Conservation (phyloP, 116 monocot genomes). For the Zostera marina region DNA sequence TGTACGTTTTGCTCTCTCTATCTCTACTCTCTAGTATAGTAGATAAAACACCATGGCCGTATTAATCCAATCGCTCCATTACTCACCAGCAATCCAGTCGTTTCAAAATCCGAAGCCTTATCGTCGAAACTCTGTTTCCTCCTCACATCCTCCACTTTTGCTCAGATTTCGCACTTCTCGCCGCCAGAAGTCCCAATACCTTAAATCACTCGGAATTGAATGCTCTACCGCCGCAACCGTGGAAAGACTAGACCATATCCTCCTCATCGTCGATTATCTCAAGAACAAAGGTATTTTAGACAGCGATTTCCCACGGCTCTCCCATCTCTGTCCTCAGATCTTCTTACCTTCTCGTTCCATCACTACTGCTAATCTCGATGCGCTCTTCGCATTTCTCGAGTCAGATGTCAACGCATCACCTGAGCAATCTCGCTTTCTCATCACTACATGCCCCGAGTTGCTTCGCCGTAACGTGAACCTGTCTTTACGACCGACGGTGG, state of each 20-base stretch:
- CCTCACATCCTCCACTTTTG: constrained; percentile 8
- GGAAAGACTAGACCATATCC: constrained; percentile 10
- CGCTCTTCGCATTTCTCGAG: constrained; percentile 20
- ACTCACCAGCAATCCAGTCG: not conserved
- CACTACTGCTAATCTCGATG: constrained; percentile 9
- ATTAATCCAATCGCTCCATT: not conserved
- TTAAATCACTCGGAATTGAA: constrained; percentile 19
- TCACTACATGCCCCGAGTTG: constrained; percentile 18
- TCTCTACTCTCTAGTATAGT: constrained; percentile 25
- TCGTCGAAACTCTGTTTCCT: not conserved
- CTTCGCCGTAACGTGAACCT: constrained; percentile 11
- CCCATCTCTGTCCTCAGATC: constrained; percentile 6
- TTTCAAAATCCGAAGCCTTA: not conserved
- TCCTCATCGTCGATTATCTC: constrained; percentile 19
- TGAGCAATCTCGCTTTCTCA: constrained; percentile 12
- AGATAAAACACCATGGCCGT: not conserved
- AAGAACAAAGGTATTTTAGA: constrained; percentile 11
- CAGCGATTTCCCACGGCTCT: constrained; percentile 2
- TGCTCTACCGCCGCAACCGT: constrained; percentile 4
- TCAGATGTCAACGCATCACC: constrained; percentile 14
- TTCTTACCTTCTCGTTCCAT: constrained; percentile 2
- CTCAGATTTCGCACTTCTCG: constrained; percentile 20
- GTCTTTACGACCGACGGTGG: constrained; percentile 17
- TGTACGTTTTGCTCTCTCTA: no score
- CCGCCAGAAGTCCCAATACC: constrained; percentile 16